phyloP scores from a whole-genome alignment of 106 monocot genomes.

The Dendrobium huoshanense region DNA sequence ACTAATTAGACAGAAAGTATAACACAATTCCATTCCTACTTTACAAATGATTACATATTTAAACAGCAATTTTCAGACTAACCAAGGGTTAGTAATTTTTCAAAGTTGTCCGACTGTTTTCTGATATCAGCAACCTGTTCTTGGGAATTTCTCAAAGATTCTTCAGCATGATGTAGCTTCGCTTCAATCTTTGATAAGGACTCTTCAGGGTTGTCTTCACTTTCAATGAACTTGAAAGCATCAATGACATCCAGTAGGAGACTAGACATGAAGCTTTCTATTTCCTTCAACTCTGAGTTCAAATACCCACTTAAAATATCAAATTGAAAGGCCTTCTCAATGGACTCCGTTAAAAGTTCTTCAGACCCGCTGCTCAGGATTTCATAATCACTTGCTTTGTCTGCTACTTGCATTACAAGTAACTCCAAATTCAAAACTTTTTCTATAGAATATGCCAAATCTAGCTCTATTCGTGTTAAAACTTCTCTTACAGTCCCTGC shows the following conservation, averaged over 20 bases:
- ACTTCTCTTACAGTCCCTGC: slow-evolving; percentile 13
- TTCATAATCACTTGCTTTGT: slow-evolving; percentile 43
- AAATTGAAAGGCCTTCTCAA: slow-evolving; percentile 53
- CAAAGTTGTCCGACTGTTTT: slow-evolving; percentile 42
- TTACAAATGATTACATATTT: slow-evolving; percentile 6
- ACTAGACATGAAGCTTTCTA: slow-evolving; percentile 47
- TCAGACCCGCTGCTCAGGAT: slow-evolving; percentile 20
- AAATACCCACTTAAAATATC: slow-evolving; percentile 55
- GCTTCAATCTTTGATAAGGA: slow-evolving; percentile 25
- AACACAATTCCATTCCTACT: background rate
- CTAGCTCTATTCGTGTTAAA: slow-evolving; percentile 39
- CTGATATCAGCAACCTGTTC: slow-evolving; percentile 55
- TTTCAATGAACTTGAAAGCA: slow-evolving; percentile 8
- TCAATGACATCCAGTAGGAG: slow-evolving; percentile 44
- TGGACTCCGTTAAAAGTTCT: slow-evolving; percentile 18
- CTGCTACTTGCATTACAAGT: slow-evolving; percentile 41
- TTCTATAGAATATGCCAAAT: slow-evolving; percentile 49
- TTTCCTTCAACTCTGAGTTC: slow-evolving; percentile 59
- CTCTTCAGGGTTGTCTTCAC: slow-evolving; percentile 14
- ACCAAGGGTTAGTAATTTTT: slow-evolving; percentile 29
- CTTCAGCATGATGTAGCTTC: slow-evolving; percentile 42
- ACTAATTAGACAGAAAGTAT: slow-evolving; percentile 9
- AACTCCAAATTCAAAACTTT: slow-evolving; percentile 60
- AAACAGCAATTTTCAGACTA: slow-evolving; percentile 30
- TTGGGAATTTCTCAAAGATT: slow-evolving; percentile 43